These are phyloP conservation scores for Porphyra umbilicalis DNA, from an alignment of 31 red algal genomes.

Conservation along the genomic window DNA sequence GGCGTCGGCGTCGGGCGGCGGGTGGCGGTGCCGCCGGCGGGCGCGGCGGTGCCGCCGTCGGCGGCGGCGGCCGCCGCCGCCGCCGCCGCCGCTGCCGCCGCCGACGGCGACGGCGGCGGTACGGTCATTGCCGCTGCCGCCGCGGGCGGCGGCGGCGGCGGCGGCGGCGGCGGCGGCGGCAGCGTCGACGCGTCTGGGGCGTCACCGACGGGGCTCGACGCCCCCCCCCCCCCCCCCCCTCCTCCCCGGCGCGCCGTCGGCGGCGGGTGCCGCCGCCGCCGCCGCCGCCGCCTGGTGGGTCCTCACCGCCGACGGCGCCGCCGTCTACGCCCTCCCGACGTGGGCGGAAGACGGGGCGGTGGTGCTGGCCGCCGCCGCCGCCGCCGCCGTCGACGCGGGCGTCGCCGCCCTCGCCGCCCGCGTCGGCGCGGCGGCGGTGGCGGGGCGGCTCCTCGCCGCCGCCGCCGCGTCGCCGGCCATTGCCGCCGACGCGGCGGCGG, in stretches of 20 bases:
- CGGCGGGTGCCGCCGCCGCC: background rate
- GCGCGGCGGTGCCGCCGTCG: background rate
- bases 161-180: background rate
- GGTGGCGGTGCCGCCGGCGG: background rate
- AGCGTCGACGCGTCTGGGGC: background rate
- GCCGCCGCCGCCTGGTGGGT: background rate
- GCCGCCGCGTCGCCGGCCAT: background rate
- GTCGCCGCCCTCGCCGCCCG: background rate
- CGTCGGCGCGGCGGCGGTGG: background rate
- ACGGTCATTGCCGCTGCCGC: background rate
- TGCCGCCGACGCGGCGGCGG: background rate
- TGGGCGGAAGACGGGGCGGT: background rate
- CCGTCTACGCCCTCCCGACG: background rate
- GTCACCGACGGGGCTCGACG: background rate
- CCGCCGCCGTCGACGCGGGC: background rate
- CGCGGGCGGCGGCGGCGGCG: background rate
- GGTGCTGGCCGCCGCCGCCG: background rate
- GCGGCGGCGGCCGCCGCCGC: background rate
- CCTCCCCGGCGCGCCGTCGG: background rate
- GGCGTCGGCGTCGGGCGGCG: background rate
- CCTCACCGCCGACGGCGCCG: background rate
- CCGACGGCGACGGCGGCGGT: background rate
- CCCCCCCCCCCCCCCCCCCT: too few relatives aligned
- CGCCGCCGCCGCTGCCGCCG: background rate
- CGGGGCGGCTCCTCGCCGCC: background rate